Evolutionary conservation across 179 eudicot species (phyloP).

Genomic region (Silene noctiflora): DNA sequence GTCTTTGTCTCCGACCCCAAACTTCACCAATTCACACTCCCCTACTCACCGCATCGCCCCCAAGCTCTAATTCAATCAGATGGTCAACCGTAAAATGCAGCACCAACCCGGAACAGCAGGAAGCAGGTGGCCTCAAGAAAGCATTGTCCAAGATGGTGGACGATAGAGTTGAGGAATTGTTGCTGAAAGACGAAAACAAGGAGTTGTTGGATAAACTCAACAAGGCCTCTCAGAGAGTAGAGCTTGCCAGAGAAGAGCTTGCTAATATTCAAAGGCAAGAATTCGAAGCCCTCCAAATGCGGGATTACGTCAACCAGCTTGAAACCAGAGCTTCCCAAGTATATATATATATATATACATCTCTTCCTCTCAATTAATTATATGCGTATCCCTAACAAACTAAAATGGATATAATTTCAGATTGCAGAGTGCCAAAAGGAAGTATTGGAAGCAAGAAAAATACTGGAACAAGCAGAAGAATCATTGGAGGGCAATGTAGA

Average conservation of each 20-base stretch:
- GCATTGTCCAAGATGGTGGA: constrained; percentile 61
- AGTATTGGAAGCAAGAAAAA: constrained; percentile 65
- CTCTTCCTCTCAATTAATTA: not conserved
- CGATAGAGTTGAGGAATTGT: constrained; percentile 56
- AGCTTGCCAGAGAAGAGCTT: constrained; percentile 66
- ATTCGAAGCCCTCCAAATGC: constrained; percentile 56
- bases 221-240: constrained; percentile 69
- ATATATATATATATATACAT: constrained; percentile 10
- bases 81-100: constrained; percentile 29
- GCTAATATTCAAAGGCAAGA: constrained; percentile 75
- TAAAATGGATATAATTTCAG: constrained; percentile 27
- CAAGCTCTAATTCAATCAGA: constrained; percentile 9
- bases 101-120: constrained; percentile 28
- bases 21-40: constrained; percentile 6
- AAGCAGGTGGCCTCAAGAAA: constrained; percentile 41
- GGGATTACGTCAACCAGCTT: constrained; percentile 57
- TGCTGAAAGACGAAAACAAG: constrained; percentile 72
- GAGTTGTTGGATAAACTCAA: constrained; percentile 70
- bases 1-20: constrained; percentile 19
- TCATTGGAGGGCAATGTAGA: constrained; percentile 38
- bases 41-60: not conserved
- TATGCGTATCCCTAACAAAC: not conserved
- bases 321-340: constrained; percentile 80
- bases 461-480: constrained; percentile 82
- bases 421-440: constrained; percentile 91